Base-by-base conservation (phyloP, 2,329 filamentous ascomycete genomes). In the Orbilia brochopaga region DNA sequence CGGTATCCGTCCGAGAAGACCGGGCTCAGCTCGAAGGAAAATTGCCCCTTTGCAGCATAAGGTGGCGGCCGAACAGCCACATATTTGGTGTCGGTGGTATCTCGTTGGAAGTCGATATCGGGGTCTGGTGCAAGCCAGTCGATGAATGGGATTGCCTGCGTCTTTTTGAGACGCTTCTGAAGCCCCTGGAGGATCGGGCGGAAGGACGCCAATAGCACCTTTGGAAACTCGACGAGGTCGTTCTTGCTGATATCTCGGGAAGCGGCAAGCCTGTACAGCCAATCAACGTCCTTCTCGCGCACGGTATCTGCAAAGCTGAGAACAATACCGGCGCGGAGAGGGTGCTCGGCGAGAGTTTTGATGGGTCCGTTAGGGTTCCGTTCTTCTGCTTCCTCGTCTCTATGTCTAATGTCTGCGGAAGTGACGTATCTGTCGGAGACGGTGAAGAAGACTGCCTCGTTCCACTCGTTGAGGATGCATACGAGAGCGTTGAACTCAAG, bases 221-320 rank as follows among this genome's bases (percentile, higher is more conserved):
- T 84, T 0, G 86, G 87, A 63, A 89, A 88, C 73, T 89, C 87
- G 0, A 88, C 81, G 0, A 89, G 79, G 15, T 75, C 77, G 40
- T 75, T 74, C 21, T 67, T 57, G 6, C 51, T 58, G 21, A 23
- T 27, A 21, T 64, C 30, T 1, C 1, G 4, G 7, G 54, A 46
- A 5, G 24, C 37, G 15, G 32, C 24, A 19, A 66, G 48, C 7
- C 21, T 56, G 17, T 51, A 70, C 0, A 65, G 24, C 65, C 56
- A 64, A 3, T 52, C 44, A 11, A 75, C 63, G 51, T 75, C 74
- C 30, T 76, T 74, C 50, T 75, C 75, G 6, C 74, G 62, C 42
- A 72, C 55, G 11, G 73, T 13, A 21, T 74, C 69, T 0, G 75
- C 75, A 32, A 77, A 74, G 11, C 65, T 50, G 11, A 77, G 53